Evolutionary conservation across 2,329 filamentous ascomycete genomes (phyloP).

Genomic region (Verticillium alfalfae): DNA sequence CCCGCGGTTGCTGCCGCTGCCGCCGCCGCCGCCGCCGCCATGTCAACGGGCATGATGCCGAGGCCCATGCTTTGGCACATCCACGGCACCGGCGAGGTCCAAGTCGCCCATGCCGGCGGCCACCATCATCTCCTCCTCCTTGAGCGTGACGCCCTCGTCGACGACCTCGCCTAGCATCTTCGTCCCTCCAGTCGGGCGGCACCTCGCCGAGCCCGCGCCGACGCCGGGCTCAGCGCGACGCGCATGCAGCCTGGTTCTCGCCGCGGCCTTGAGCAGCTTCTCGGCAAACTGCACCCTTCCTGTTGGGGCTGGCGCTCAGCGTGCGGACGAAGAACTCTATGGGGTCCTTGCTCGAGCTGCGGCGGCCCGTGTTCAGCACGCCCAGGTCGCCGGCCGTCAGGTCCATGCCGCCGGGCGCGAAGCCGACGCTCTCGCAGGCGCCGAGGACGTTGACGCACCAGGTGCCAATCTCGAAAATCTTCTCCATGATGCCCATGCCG

Average conservation of each 20-base stretch:
- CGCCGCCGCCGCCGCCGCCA: not conserved
- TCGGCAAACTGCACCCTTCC: constrained; percentile 36
- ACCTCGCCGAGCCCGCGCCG: constrained; percentile 3
- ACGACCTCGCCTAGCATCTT: constrained; percentile 7
- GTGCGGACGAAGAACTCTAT: constrained; percentile 38
- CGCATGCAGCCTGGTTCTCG: constrained; percentile 29
- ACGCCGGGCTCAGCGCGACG: constrained; percentile 22
- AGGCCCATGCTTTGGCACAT: constrained; percentile 5
- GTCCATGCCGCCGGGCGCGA: constrained; percentile 20
- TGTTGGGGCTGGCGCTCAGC: constrained; percentile 36
- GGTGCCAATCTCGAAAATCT: constrained; percentile 42
- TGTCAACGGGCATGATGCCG: constrained; percentile 6
- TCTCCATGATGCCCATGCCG: constrained; percentile 44
- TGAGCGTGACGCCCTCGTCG: not conserved
- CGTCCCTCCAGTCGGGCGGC: not conserved
- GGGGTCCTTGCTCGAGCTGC: constrained; percentile 29
- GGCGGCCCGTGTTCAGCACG: constrained; percentile 21
- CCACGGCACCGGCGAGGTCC: not conserved
- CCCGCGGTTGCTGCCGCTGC: not conserved
- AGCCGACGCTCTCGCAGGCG: constrained; percentile 22
- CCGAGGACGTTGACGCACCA: constrained; percentile 38
- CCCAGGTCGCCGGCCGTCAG: constrained; percentile 23
- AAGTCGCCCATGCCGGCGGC: not conserved
- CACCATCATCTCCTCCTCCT: constrained; percentile 4
- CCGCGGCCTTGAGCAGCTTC: constrained; percentile 31